Base-by-base conservation (phyloP, 2,329 filamentous ascomycete genomes). In the Diaporthe citrichinensis region DNA sequence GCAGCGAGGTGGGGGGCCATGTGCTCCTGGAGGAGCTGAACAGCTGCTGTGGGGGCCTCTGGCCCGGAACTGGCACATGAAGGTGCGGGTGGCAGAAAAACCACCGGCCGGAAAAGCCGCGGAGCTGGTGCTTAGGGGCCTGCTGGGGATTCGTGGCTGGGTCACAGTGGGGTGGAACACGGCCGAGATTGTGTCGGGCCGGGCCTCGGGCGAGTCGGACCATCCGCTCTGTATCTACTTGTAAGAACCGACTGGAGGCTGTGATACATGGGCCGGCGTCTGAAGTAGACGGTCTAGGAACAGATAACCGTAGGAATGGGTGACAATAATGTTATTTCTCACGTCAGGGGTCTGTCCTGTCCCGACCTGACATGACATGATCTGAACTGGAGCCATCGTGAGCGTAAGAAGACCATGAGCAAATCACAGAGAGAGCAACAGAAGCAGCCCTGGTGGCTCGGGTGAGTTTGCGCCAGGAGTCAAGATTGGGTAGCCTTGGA, bases 391-490 rank as follows among this genome's bases (percentile, higher is more conserved):
- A 31, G 49, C 65, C 7, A 28, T 53, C 34, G 46, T 68, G 65
- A 68, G 7, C 36, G 10, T 14, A 12, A 3, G n/a, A 28, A 34
- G 39, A 28, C 14, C 55, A 72, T 74, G 75, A 49, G 62, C n/a
- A 74, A 72, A 55, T 74, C 72, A 34, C 71, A 62, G 36, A 67
- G 68, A 51, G 74, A 76, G 62, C 78, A 83, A 78, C 59, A 84
- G 44, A 85, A 84, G 73, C 84, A 87, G 79, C 85, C 86, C 3
- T 85, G 86, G 72, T 87, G 86, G 86, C 82, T 87, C 20, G 86
- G 85, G 85, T 87, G 77, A 78, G 84, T 78, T 10, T 5, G 8
- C 15, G 4, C 12, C 17, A 28, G 20, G 4, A 67, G 14, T 8
- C 58, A 20, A 34, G n/a, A 14, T 55, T 7, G 25, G 6, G 17